A percentile compares a stretch with the other conserved stretches of the same genome.
These are phyloP conservation scores for Oryza longistaminata DNA, from an alignment of 176 grass and related monocot genomes.

Conservation along the genomic window DNA sequence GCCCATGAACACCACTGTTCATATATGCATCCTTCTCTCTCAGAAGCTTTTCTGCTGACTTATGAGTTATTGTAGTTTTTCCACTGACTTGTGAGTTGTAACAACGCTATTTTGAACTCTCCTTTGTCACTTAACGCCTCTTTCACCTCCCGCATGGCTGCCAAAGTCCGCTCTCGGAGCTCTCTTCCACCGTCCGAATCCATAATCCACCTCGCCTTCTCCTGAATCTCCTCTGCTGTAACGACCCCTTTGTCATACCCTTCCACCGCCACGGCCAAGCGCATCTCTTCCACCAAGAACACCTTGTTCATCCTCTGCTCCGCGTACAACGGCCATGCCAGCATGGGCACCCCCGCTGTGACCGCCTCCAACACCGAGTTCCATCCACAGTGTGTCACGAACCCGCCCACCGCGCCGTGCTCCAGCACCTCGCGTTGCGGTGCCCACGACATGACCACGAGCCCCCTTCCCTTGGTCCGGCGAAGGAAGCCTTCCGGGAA, in stretches of 20 bases:
- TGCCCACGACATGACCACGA: constrained; percentile 47
- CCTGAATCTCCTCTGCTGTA: constrained; percentile 39
- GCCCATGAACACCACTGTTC: no score
- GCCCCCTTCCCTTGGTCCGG: constrained; percentile 28
- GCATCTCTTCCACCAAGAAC: constrained; percentile 22
- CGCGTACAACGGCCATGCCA: constrained; percentile 52
- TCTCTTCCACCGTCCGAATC: constrained; percentile 17
- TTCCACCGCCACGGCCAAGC: constrained; percentile 29
- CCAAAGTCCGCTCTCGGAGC: constrained; percentile 7
- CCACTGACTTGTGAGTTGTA: background rate
- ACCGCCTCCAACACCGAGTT: constrained; percentile 48
- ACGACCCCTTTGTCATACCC: constrained; percentile 41
- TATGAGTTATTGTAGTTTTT: background rate
- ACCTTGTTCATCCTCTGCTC: constrained; percentile 64
- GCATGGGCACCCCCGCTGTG: constrained; percentile 36
- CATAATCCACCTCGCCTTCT: constrained; percentile 44
- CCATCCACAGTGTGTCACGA: constrained; percentile 45
- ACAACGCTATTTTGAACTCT: constrained; percentile 21
- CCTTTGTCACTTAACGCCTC: constrained; percentile 16
- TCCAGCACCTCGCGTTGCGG: constrained; percentile 40
- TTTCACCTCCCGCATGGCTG: constrained; percentile 6
- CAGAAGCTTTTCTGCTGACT: no score
- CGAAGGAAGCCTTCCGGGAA: background rate
- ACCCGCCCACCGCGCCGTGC: constrained; percentile 33
- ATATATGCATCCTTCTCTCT: no score